Percentiles rank a stretch among this genome's conserved stretches.
Evolutionary conservation across 257 asterid species (phyloP).

Genomic region (Avicennia marina): DNA sequence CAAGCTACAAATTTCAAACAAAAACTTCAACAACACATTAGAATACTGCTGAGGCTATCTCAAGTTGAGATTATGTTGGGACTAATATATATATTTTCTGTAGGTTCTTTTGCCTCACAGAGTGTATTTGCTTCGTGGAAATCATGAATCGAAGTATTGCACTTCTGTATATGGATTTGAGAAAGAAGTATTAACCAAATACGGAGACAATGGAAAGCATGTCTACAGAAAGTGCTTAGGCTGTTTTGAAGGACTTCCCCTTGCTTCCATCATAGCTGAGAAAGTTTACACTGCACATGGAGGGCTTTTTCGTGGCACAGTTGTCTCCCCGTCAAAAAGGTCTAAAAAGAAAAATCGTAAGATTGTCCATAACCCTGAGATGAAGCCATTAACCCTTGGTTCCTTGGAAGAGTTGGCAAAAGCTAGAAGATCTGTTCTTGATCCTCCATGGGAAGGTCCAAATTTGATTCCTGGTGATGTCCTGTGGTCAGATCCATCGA

Average conservation of each 20-base stretch:
- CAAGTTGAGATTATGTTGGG: too few relatives aligned
- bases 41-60: too few relatives aligned
- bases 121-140: constrained; percentile 90
- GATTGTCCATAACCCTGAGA: constrained; percentile 47
- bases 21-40: too few relatives aligned
- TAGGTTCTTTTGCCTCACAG: constrained; percentile 87
- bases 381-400: constrained; percentile 57
- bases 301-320: constrained; percentile 80
- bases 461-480: constrained; percentile 97
- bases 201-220: constrained; percentile 87
- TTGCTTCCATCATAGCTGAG: constrained; percentile 85
- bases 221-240: constrained; percentile 94
- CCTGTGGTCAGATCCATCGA: constrained; percentile 95
- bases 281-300: constrained; percentile 93
- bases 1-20: too few relatives aligned
- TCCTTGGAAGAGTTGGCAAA: constrained; percentile 82
- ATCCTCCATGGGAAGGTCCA: constrained; percentile 97
- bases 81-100: constrained; percentile 3
- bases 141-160: constrained; percentile 94
- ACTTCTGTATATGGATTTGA: constrained; percentile 97
- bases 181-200: constrained; percentile 75
- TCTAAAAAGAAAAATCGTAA: constrained; percentile 80
- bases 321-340: constrained; percentile 67
- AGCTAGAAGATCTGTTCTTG: constrained; percentile 96
- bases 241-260: constrained; percentile 97